These are phyloP conservation scores for Diaporthe capsici DNA, from an alignment of 2,329 filamentous ascomycete genomes.

Conservation along the genomic window DNA sequence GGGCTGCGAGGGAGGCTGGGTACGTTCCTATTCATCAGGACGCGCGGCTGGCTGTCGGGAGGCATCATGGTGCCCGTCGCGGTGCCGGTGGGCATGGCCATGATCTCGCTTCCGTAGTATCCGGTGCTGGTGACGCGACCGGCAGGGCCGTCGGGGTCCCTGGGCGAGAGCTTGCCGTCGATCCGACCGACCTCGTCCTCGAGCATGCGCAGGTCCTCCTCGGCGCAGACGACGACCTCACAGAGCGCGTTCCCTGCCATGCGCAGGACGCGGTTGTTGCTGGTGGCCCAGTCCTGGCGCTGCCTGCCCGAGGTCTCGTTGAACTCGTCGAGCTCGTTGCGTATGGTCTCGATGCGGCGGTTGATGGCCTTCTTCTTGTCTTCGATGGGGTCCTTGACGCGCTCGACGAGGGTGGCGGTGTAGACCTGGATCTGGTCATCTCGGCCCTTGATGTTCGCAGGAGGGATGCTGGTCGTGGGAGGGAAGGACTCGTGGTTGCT, in stretches of 20 bases:
- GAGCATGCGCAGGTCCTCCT: slow-evolving; percentile 37
- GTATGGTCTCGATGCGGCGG: slow-evolving; percentile 23
- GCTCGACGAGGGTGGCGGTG: slow-evolving; percentile 27
- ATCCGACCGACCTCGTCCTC: slow-evolving; percentile 39
- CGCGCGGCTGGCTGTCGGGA: background rate
- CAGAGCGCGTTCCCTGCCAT: slow-evolving; percentile 39
- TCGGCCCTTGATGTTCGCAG: background rate
- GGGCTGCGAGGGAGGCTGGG: slow-evolving; percentile 33
- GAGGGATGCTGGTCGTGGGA: background rate
- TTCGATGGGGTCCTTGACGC: slow-evolving; percentile 32
- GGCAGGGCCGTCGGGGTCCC: slow-evolving; percentile 27
- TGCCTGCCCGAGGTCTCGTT: slow-evolving; percentile 26
- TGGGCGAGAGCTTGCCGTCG: slow-evolving; percentile 35
- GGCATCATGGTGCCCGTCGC: background rate
- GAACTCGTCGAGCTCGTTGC: slow-evolving; percentile 38
- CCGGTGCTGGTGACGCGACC: slow-evolving; percentile 31
- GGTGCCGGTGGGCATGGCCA: slow-evolving; percentile 20
- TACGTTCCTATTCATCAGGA: background rate
- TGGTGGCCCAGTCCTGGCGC: slow-evolving; percentile 39
- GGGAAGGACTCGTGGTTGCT: slow-evolving; percentile 31
- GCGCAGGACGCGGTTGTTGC: slow-evolving; percentile 35
- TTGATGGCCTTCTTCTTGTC: slow-evolving; percentile 32
- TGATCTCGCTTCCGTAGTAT: slow-evolving; percentile 34
- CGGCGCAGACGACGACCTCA: slow-evolving; percentile 33
- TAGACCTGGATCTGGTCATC: slow-evolving; percentile 40